Base-by-base conservation (phyloP, 2,329 filamentous ascomycete species). In the Monosporascus sp. region DNA sequence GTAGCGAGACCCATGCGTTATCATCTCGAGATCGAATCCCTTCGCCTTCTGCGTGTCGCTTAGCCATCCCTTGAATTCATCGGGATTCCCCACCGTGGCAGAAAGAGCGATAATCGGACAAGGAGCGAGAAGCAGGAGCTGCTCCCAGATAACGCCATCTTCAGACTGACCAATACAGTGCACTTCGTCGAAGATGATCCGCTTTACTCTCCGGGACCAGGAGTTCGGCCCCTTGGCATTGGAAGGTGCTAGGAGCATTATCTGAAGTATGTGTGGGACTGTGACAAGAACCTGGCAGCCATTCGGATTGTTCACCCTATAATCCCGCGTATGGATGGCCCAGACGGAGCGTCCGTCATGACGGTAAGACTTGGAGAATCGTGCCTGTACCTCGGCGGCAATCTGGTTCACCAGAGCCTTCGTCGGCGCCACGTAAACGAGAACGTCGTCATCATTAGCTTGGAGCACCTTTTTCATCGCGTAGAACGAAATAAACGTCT, bases 401-500 rank as follows among this genome's bases (percentile, higher is more conserved):
- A 93, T 91, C 66, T 93, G 89, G 64, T 92, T 92, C 54, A 92
- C 88, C 11, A 93, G 74, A 3, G 89, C 88, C 64, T 93, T 93
- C 0, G 88, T 92, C 0, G 89, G 89, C 0, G 88, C 89, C 6
- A 93, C 85, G 59, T 92, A 93, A 0, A 92, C 85, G 6, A 93
- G 70, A 3, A 92, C 78, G 3, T 82, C 84, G 48, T 90, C 82
- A 55, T 92, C 81, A 56, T 81, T 82, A 4, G 78, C 77, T 63
- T 87, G 77, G 9, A 93, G 72, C 1, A 91, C 74, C 63, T 89
- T 84, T 62, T 88, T 86, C 85, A 92, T 93, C 1, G 88, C 88
- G 60, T 93, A 91, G 67, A 92, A 93, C 1, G 83, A 87, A 54
- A 92, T 92, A 66, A 92, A 93, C 0, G 88, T 93, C 68, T 92